Percentiles rank a stretch among this genome's conserved stretches.
Evolutionary conservation across 148 eudicot species (phyloP).

Genomic region (Nepenthes gracilis): DNA sequence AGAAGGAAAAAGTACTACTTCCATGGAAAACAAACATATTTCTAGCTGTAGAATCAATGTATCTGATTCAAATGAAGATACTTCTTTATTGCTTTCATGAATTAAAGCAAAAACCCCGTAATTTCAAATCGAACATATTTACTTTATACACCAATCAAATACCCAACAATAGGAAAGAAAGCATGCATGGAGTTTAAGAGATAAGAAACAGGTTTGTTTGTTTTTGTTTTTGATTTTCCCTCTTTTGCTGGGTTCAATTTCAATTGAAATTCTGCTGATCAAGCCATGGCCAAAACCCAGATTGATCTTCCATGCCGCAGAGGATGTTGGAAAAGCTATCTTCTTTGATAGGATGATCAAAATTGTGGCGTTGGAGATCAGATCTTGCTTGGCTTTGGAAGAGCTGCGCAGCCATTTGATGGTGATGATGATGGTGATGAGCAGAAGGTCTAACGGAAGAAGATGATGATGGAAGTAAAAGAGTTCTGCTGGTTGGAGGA

Average conservation of each 20-base stretch:
- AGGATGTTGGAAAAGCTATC: conserved; percentile 73
- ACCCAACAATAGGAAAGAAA: background rate
- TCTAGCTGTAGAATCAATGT: too few species aligned
- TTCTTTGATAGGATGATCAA: conserved; percentile 50
- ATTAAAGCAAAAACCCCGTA: background rate
- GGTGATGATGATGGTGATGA: background rate
- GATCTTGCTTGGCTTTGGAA: conserved; percentile 44
- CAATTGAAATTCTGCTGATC: conserved; percentile 78
- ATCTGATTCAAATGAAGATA: too few species aligned
- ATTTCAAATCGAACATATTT: conserved; percentile 21
- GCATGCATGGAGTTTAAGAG: background rate
- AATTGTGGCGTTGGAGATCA: conserved; percentile 15
- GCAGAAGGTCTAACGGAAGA: background rate
- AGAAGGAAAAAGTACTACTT: too few species aligned
- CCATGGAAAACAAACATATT: too few species aligned
- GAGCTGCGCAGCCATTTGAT: conserved; percentile 28
- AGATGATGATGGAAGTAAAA: conserved; percentile 40
- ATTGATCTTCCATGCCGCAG: conserved; percentile 69
- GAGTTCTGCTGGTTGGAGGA: conserved; percentile 22
- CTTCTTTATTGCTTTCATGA: too few species aligned
- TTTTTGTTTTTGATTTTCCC: too few species aligned
- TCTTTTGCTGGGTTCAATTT: too few species aligned
- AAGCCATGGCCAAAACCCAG: conserved; percentile 87
- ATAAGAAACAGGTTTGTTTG: background rate
- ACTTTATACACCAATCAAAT: conserved; percentile 24